Conservation (phyloP, 805 yeast species). For the Lipomyces japonicus region DNA sequence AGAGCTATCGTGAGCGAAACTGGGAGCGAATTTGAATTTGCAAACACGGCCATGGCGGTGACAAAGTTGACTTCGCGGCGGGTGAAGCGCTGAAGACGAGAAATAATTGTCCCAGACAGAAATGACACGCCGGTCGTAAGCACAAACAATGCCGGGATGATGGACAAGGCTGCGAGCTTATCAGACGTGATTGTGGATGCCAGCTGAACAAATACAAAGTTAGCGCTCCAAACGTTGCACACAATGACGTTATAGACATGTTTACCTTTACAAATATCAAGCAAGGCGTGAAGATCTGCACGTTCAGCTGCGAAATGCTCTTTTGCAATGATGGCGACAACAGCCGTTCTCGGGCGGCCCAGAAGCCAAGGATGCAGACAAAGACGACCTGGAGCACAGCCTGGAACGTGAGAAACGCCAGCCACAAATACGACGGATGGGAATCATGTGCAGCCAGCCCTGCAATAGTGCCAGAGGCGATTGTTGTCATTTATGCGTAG, state of each 20-base stretch:
- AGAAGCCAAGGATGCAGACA: conserved; percentile 79
- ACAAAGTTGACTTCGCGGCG: conserved; percentile 82
- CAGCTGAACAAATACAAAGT: conserved; percentile 32
- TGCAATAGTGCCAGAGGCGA: too few relatives aligned
- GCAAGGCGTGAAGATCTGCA: conserved; percentile 91
- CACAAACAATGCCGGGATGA: conserved; percentile 83
- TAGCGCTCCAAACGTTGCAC: not conserved
- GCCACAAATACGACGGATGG: conserved; percentile 35
- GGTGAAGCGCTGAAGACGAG: conserved; percentile 55
- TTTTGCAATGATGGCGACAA: conserved; percentile 73
- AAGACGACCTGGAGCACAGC: conserved; percentile 88
- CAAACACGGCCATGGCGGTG: conserved; percentile 94
- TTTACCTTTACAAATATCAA: conserved; percentile 78
- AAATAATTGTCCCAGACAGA: conserved; percentile 54
- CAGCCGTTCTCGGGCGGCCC: conserved; percentile 72
- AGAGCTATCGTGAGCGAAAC: conserved; percentile 78
- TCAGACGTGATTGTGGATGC: conserved; percentile 64
- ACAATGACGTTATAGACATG: conserved; percentile 28
- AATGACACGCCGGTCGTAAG: conserved; percentile 75
- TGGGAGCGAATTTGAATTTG: conserved; percentile 91
- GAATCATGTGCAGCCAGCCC: too few relatives aligned
- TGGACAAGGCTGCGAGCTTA: conserved; percentile 72
- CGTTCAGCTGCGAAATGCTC: conserved; percentile 70
- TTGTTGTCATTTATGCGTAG: too few relatives aligned
- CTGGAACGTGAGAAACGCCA: conserved; percentile 72